These are phyloP conservation scores for Dionaea muscipula DNA, from an alignment of 179 eudicot species.

Conservation along the genomic window DNA sequence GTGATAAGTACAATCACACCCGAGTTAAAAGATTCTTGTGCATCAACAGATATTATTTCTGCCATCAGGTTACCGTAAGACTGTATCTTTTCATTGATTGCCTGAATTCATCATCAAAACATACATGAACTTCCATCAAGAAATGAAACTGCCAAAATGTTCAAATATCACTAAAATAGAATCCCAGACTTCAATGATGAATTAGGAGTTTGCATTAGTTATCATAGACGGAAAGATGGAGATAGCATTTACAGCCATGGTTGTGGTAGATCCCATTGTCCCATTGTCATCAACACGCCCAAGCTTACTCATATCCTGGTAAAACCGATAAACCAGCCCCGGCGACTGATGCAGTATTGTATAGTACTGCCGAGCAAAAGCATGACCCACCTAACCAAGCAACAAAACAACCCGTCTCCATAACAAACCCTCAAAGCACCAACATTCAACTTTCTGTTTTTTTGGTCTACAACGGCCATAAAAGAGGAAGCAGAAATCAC, in stretches of 20 bases:
- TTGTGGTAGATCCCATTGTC: conserved; percentile 46
- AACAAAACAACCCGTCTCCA: not conserved
- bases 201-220: too few relatives aligned
- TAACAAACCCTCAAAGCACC: not conserved
- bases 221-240: too few relatives aligned
- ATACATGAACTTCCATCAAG: too few relatives aligned
- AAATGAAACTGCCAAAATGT: too few relatives aligned
- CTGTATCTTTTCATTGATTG: conserved; percentile 59
- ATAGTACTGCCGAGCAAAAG: conserved; percentile 79
- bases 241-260: conserved; percentile 77
- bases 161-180: too few relatives aligned
- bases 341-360: conserved; percentile 66
- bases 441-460: too few relatives aligned
- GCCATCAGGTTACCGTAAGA: conserved; percentile 55
- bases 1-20: conserved; percentile 77
- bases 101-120: conserved; percentile 33
- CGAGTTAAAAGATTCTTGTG: conserved; percentile 63
- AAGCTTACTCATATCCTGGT: conserved; percentile 63
- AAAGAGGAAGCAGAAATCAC: too few relatives aligned
- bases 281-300: conserved; percentile 54
- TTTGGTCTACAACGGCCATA: not conserved
- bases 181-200: too few relatives aligned
- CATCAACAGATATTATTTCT: conserved; percentile 68
- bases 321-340: conserved; percentile 52
- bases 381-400: conserved; percentile 56